Base-by-base conservation (phyloP, 352 stramenopile species). In the Phytophthora citrophthora region DNA sequence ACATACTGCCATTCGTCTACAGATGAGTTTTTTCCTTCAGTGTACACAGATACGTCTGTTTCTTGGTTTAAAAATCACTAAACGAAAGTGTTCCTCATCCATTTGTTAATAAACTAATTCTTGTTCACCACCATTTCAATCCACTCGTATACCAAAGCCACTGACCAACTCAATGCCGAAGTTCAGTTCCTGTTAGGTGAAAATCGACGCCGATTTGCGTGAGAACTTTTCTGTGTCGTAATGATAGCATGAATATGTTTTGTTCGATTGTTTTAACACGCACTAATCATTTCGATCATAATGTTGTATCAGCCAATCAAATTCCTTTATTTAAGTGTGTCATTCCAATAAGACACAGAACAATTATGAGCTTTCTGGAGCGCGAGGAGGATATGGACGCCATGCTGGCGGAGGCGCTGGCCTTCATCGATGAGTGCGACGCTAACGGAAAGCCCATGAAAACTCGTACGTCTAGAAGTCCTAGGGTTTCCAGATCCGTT, bases 401-500 rank as follows among this genome's bases (percentile, higher is more conserved):
- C 31, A 79, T 70, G 66, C 61, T 79, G 23, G 49, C 61, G 16
- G 70, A 79, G 49, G 70, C 66, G 32, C 54, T 79, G 32, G 70
- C 70, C 40, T 70, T 79, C 36, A 76, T 79, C 41, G 70, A 79
- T 54, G 62, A 72, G 38, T 76, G 52, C 29, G 66, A 76, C 26
- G 43, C 39, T 15, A 44, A 63, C 34, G 51, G 40, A 4, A 63
- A 53, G 12, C 34, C 39, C 2, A 11, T 18, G 0, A 41, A 27
- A 10, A 27, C 49, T 5, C 49, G 44, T 2, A 20, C 24, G 12
- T 2, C 8, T 56, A 47, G 54, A 54, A 70, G 47, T 49, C 1
- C 18, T 34, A 12, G 52, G 7, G n/a, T 23, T 48, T 54, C 47
- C 27, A 39, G 43, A 15, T 34, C 52, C 8, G 24, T 31, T 15